These are phyloP conservation scores for Spiraea crenata DNA, from an alignment of 331 rosid genomes.

Conservation along the genomic window DNA sequence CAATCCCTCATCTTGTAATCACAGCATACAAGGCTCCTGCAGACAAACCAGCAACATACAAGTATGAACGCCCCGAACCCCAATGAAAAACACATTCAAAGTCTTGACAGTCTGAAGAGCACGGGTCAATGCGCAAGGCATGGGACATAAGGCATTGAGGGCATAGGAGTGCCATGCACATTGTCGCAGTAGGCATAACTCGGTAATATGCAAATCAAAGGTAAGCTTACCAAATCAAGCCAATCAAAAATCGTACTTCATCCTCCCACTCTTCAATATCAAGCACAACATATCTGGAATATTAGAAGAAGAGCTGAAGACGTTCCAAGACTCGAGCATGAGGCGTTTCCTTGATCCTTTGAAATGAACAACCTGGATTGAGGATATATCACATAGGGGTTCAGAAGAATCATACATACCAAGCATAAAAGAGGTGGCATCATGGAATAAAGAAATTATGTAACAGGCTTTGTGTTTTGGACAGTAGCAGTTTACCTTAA, in stretches of 20 bases:
- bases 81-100: too few relatives aligned
- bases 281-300: conserved; percentile 81
- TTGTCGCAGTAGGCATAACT: too few relatives aligned
- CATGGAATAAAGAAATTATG: conserved; percentile 11
- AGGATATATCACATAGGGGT: not conserved
- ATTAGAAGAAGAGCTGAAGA: conserved; percentile 48
- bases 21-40: too few relatives aligned
- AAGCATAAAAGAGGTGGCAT: not conserved
- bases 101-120: too few relatives aligned
- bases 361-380: conserved; percentile 81
- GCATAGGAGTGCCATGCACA: too few relatives aligned
- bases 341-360: conserved; percentile 98
- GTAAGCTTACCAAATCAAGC: not conserved
- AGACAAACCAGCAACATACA: too few relatives aligned
- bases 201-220: too few relatives aligned
- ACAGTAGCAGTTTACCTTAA: conserved; percentile 57
- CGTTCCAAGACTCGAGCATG: conserved; percentile 94
- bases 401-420: not conserved
- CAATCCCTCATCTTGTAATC: too few relatives aligned
- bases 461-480: not conserved
- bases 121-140: too few relatives aligned
- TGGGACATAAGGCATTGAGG: too few relatives aligned
- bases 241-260: conserved; percentile 77
- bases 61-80: too few relatives aligned
- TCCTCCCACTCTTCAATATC: conserved; percentile 73